phyloP scores from a whole-genome alignment of 2,329 filamentous ascomycete genomes.

The Paecilomyces sp. region DNA sequence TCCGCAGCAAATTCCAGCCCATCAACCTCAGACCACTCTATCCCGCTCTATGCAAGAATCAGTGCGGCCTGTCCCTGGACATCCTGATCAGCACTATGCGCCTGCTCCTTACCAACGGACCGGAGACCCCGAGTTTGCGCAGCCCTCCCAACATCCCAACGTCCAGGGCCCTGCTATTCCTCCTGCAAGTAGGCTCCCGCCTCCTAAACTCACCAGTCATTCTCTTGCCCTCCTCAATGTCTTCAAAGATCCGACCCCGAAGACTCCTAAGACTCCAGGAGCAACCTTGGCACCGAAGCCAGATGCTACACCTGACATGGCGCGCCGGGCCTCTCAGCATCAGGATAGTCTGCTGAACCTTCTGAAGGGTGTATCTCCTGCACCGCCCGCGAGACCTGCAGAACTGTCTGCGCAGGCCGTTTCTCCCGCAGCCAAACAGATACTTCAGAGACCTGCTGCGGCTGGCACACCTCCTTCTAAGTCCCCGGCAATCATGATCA shows the following conservation, averaged over 20 bases:
- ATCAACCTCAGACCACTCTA: conserved; percentile 14
- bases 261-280: conserved; percentile 16
- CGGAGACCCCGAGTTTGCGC: conserved; percentile 38
- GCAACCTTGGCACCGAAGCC: conserved; percentile 12
- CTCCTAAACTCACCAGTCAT: conserved; percentile 52
- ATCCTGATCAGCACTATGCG: conserved; percentile 14
- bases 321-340: conserved; percentile 25
- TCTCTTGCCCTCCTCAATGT: conserved; percentile 51
- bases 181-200: conserved; percentile 51
- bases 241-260: conserved; percentile 41
- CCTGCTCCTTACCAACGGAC: conserved; percentile 41
- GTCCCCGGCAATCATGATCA: conserved; percentile 8
- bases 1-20: conserved; percentile 14
- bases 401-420: conserved; percentile 41
- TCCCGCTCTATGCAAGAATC: conserved; percentile 6
- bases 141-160: conserved; percentile 24
- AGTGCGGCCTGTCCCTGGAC: conserved; percentile 6
- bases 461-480: conserved; percentile 8
- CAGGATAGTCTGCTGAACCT: conserved; percentile 30
- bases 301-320: conserved; percentile 5
- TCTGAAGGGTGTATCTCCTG: conserved; percentile 18
- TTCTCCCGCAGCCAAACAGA: conserved; percentile 24
- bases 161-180: conserved; percentile 43
- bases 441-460: conserved; percentile 22
- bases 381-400: conserved; percentile 21